A percentile compares a stretch with the other conserved stretches of the same genome.
Evolutionary conservation across 345 rosid genomes (phyloP).

Genomic region (Pistacia vera): DNA sequence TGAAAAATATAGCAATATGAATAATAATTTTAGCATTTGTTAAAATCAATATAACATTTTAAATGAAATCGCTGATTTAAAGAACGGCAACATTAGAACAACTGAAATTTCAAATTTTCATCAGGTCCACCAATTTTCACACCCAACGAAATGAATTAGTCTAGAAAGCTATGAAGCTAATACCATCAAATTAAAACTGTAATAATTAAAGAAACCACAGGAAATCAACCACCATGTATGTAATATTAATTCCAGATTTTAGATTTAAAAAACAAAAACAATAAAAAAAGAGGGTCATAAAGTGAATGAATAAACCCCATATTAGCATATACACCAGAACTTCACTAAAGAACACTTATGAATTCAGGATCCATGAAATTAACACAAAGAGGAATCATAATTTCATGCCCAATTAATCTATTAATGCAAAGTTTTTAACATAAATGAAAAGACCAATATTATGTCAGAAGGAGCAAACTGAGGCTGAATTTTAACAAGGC

Average conservation of each 20-base stretch:
- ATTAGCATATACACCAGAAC: neutral
- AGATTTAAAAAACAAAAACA: neutral
- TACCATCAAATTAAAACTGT: neutral
- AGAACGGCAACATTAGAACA: neutral
- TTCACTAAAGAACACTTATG: too few relatives aligned
- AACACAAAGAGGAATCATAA: neutral
- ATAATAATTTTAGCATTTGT: too few relatives aligned
- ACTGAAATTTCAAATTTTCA: neutral
- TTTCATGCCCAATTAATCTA: too few relatives aligned
- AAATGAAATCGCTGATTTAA: neutral
- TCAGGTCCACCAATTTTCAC: slow-evolving; percentile 6
- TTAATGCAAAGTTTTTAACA: too few relatives aligned
- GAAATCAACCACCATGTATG: neutral
- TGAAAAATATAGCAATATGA: too few relatives aligned
- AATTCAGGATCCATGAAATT: slow-evolving; percentile 3
- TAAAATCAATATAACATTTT: too few relatives aligned
- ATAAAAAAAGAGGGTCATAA: neutral
- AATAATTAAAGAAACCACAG: neutral
- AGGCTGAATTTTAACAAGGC: too few relatives aligned
- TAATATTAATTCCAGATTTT: too few relatives aligned
- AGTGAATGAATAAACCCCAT: neutral
- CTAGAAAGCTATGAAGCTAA: neutral
- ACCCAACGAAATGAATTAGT: neutral
- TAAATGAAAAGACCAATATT: neutral
- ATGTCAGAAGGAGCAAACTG: too few relatives aligned